Evolutionary conservation across 2,329 filamentous ascomycete genomes (phyloP), one percentile per base, ranked within the genome.

Genomic region (Lasiodiplodia theobromae): DNA sequence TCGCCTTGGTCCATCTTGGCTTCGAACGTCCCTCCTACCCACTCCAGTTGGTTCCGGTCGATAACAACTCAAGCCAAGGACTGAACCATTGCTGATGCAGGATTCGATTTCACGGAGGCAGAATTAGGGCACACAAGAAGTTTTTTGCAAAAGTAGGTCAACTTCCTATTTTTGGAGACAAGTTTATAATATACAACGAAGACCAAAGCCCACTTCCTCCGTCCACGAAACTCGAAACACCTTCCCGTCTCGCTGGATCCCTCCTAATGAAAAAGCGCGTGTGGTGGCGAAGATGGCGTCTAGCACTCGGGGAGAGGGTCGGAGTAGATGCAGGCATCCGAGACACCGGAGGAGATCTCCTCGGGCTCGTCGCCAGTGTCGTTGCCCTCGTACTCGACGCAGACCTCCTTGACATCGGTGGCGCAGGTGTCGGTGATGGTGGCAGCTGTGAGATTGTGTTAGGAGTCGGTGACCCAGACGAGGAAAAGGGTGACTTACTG

Each of bases 361-460:
- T 73, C 68, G 10, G 78, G 78, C 75, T 80, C 78, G 28, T 74
- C 72, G 49, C 75, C 76, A 25, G 68, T 74, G 66, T 77, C 72
- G 69, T 77, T 68, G 63, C 78, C 79, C 67, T 76, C 70, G 72
- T 77, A 80, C 69, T 77, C 75, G 21, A 72, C 70, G 70, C 79
- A 81, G 68, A 80, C 77, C n/a, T 75, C 73, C 28, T 70, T 71
- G 63, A 81, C 77, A 23, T 71, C 72, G 25, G 75, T 76, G 54
- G 74, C 76, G 71, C 67, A 68, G 11, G 67, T 57, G 40, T 57
- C 67, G 70, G 67, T 47, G 57, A 68, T 62, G 34, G 66, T 68
- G 18, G 66, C 57, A 34, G 66, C 64, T 66, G 40, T 21, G 28
- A n/a, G 3, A 57, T 25, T 8, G 7, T 31, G 25, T 66, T 34